Percentiles rank a stretch among this genome's conserved stretches.
Evolutionary conservation across 495 filamentous ascomycete genomes (phyloP).

Genomic region (Penicillium canariense): DNA sequence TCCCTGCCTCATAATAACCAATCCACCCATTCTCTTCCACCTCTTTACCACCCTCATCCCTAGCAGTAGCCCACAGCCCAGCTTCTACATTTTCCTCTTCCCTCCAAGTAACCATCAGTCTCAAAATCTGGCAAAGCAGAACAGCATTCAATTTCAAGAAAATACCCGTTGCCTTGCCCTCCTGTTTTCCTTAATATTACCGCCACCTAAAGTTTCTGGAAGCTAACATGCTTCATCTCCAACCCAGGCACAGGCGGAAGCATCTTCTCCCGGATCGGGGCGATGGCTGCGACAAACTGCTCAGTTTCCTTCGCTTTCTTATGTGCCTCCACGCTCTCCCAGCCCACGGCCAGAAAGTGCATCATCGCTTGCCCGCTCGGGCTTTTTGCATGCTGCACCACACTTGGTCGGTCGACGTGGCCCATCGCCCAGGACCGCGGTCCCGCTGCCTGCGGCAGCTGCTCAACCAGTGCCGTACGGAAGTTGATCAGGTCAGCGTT

Average conservation of each 20-base stretch:
- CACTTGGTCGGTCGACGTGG: constrained; percentile 41
- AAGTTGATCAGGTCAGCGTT: constrained; percentile 32
- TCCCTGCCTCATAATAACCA: constrained; percentile 28
- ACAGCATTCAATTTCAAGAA: not conserved
- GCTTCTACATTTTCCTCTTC: not conserved
- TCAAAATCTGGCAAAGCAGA: not conserved
- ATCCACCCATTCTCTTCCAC: constrained; percentile 16
- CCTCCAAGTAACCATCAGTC: constrained; percentile 3
- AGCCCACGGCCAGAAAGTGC: constrained; percentile 47
- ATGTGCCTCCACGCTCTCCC: constrained; percentile 55
- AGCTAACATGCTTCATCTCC: constrained; percentile 46
- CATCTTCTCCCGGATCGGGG: constrained; percentile 37
- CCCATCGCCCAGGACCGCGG: constrained; percentile 45
- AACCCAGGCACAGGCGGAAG: constrained; percentile 34
- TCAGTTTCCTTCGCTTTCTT: constrained; percentile 43
- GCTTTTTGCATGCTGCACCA: constrained; percentile 33
- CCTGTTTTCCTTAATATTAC: not conserved
- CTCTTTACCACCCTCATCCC: constrained; percentile 7
- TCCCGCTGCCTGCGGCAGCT: constrained; percentile 29
- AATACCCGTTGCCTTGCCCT: not conserved
- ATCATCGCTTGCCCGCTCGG: constrained; percentile 37
- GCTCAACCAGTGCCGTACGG: constrained; percentile 30
- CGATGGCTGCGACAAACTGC: constrained; percentile 41
- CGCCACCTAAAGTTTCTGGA: constrained; percentile 28
- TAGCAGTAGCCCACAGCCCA: constrained; percentile 13